Base-by-base conservation (phyloP, 1,284 basidiomycete species). In the Laetiporus sulphureus region DNA sequence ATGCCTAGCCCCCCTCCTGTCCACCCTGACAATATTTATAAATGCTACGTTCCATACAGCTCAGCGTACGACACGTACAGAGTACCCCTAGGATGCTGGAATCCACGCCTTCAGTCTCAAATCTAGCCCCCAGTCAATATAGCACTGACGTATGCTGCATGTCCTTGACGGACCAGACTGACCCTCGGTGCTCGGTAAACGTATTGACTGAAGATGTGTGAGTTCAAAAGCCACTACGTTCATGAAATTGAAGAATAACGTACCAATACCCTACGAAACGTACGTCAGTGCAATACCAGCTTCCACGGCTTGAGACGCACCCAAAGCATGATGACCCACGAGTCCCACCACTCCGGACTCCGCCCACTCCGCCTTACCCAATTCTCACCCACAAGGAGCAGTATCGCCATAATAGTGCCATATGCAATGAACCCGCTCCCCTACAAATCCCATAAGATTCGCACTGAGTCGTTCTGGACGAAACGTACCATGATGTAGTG, bases 111-210 rank as follows among this genome's bases (percentile, higher is more conserved):
- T 21, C 8, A 27, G 25, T 13, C 13, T 27, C 25, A n/a, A n/a
- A n/a, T n/a, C n/a, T n/a, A n/a, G n/a, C n/a, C n/a, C n/a, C n/a
- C n/a, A n/a, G n/a, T n/a, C n/a, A n/a, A n/a, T n/a, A n/a, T n/a
- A n/a, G n/a, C n/a, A 69, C 72, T 62, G 65, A 84, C 77, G 91
- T 94, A 61, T 96, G 91, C 57, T 96, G 92, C 84, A 95, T 86
- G 59, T 96, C 90, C 62, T 95, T 94, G 49, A 85, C 84, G 7
- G 88, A 88, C 91, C 91, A 93, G 2, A 58, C 62, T 16, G 72
- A 70, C 18, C 90, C 90, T 42, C 78, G 85, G 57, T 92, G 90
- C 58, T 95, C 91, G 1, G 93, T 96, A 58, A 97, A 96, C 0
- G 93, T 94, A 55, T 97, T 97, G 44, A 97, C 83, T 72, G n/a